A percentile compares a stretch with the other conserved stretches of the same genome.
phyloP scores from a whole-genome alignment of 352 stramenopile genomes.

The Globisporangium okanoganense region DNA sequence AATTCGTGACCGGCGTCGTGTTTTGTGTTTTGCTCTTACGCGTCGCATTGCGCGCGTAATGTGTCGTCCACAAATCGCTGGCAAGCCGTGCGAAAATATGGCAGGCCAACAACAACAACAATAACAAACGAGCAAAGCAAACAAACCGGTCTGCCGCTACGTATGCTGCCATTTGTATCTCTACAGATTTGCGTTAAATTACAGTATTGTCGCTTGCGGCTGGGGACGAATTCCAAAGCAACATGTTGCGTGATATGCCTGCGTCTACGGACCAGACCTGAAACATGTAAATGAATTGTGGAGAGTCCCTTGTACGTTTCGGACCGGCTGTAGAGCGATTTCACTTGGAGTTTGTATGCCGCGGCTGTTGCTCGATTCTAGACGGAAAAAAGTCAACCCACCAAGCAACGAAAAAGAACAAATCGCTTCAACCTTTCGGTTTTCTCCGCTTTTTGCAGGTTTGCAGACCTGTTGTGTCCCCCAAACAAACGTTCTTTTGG shows the following conservation, averaged over 20 bases:
- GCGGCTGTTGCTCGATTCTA: slow-evolving; percentile 6
- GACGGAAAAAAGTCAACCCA: neutral
- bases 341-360: neutral
- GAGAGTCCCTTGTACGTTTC: slow-evolving; percentile 2
- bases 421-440: slow-evolving; percentile 1
- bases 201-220: neutral
- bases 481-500: neutral
- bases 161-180: neutral
- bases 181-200: neutral
- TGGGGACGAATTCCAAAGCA: slow-evolving; percentile 1
- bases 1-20: neutral
- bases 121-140: neutral
- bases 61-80: neutral
- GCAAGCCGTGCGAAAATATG: neutral
- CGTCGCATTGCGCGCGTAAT: neutral
- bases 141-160: neutral
- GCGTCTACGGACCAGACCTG: slow-evolving; percentile 5
- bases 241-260: neutral
- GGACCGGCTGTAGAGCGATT: neutral
- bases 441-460: neutral
- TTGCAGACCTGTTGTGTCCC: neutral
- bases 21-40: neutral
- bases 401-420: slow-evolving; percentile 1
- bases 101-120: neutral
- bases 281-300: slow-evolving; percentile 14